phyloP scores from a whole-genome alignment of 805 yeast genomes.

The Suhomyces sp. region DNA sequence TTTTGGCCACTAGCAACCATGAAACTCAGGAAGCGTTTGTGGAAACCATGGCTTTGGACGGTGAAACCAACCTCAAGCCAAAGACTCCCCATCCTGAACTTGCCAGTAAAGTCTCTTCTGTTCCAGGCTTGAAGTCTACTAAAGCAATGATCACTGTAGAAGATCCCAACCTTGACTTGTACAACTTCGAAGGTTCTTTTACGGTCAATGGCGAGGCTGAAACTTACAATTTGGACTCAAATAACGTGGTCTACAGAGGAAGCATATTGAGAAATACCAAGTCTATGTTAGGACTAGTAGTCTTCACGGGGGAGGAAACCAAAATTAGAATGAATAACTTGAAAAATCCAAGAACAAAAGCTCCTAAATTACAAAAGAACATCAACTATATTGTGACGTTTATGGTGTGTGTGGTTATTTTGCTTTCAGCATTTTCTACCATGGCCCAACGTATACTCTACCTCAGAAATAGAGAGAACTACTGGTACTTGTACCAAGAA shows the following conservation, averaged over 20 bases:
- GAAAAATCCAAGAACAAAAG: slow-evolving; percentile 83
- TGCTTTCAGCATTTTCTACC: slow-evolving; percentile 74
- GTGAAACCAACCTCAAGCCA: slow-evolving; percentile 89
- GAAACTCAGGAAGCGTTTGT: slow-evolving; percentile 67
- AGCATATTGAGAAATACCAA: slow-evolving; percentile 83
- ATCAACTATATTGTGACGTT: slow-evolving; percentile 81
- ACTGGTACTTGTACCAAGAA: slow-evolving; percentile 71
- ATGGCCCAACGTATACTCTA: slow-evolving; percentile 67
- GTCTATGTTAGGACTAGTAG: slow-evolving; percentile 69
- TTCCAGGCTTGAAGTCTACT: slow-evolving; percentile 47
- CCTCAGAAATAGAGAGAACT: slow-evolving; percentile 34
- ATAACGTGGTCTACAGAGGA: slow-evolving; percentile 88
- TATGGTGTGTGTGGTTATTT: slow-evolving; percentile 80
- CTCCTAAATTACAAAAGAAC: slow-evolving; percentile 83
- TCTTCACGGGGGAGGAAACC: slow-evolving; percentile 94
- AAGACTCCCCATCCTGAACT: slow-evolving; percentile 65
- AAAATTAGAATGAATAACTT: slow-evolving; percentile 94
- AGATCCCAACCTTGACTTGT: slow-evolving; percentile 89
- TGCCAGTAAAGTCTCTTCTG: slow-evolving; percentile 48
- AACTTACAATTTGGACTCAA: slow-evolving; percentile 63
- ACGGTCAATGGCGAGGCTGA: slow-evolving; percentile 33
- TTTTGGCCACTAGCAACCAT: slow-evolving; percentile 59
- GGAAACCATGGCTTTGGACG: slow-evolving; percentile 97
- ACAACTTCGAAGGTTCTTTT: slow-evolving; percentile 83
- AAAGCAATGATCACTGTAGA: slow-evolving; percentile 64